Conservation (phyloP, 208 protist species). For the Angomonas deanei region DNA sequence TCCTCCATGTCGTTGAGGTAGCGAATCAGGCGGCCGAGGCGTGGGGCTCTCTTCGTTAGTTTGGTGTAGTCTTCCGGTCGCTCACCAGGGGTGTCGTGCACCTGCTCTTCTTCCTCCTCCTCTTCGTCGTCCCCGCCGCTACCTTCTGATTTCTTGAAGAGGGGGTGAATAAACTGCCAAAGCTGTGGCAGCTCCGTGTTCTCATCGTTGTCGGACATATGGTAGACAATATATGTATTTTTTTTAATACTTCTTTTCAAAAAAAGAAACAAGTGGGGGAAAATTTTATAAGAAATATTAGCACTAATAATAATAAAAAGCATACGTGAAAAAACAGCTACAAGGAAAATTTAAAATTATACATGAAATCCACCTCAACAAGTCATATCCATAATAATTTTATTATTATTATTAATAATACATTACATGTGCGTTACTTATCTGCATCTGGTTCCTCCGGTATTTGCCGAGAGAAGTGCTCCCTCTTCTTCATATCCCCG, state of each 20-base stretch:
- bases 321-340: background rate
- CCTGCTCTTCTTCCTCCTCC: slow-evolving; percentile 19
- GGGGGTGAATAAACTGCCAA: slow-evolving; percentile 78
- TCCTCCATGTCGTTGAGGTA: slow-evolving; percentile 84
- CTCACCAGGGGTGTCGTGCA: background rate
- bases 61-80: slow-evolving; percentile 56
- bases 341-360: background rate
- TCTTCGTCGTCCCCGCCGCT: slow-evolving; percentile 38
- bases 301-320: background rate
- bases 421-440: background rate
- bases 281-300: background rate
- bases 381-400: background rate
- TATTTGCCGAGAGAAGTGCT: slow-evolving; percentile 69
- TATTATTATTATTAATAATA: slow-evolving; percentile 2
- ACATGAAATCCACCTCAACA: background rate
- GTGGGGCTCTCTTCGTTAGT: slow-evolving; percentile 53
- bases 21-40: slow-evolving; percentile 63
- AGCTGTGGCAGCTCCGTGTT: slow-evolving; percentile 64
- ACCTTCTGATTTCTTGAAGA: slow-evolving; percentile 31
- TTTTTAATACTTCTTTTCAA: slow-evolving; percentile 7
- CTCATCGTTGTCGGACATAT: slow-evolving; percentile 58
- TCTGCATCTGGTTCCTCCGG: slow-evolving; percentile 47
- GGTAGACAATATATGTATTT: background rate
- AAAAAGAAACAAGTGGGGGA: background rate
- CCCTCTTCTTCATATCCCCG: slow-evolving; percentile 44